Evolutionary conservation across 2,329 filamentous ascomycete species (phyloP).

Genomic region (Myriosclerotinia curreyana): DNA sequence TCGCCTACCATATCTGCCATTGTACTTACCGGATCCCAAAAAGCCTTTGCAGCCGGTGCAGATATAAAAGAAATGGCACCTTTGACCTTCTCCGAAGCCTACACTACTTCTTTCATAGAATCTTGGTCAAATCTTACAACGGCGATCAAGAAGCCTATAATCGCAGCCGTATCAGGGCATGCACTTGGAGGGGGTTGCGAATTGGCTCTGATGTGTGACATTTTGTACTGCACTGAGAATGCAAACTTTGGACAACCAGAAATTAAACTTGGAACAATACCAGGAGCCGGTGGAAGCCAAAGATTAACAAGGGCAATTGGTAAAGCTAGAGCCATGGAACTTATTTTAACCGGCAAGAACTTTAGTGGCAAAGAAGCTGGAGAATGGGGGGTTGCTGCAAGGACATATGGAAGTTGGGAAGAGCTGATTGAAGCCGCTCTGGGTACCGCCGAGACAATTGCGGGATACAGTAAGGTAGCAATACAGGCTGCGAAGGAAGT

Average conservation of each 20-base stretch:
- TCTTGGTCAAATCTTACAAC: conserved; percentile 85
- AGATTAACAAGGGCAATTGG: conserved; percentile 78
- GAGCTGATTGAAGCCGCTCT: conserved; percentile 78
- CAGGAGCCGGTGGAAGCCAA: conserved; percentile 89
- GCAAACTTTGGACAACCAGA: conserved; percentile 97
- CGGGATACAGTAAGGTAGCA: conserved; percentile 80
- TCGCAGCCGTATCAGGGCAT: conserved; percentile 91
- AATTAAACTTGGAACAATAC: conserved; percentile 90
- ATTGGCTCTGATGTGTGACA: conserved; percentile 95
- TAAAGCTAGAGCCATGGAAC: conserved; percentile 85
- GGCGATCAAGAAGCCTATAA: conserved; percentile 86
- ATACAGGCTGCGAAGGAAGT: conserved; percentile 92
- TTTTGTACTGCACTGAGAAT: conserved; percentile 80
- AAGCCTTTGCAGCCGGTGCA: conserved; percentile 90
- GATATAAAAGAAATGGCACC: conserved; percentile 99
- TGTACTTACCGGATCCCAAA: conserved; percentile 82
- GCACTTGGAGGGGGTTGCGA: conserved; percentile 95
- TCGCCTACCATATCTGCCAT: conserved; percentile 71
- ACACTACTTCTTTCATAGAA: conserved; percentile 90
- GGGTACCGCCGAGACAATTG: conserved; percentile 85
- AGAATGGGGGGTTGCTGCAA: conserved; percentile 85
- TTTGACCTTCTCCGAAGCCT: conserved; percentile 83
- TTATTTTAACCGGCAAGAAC: conserved; percentile 80
- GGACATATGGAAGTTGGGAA: conserved; percentile 75
- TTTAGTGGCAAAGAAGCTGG: conserved; percentile 83